Evolutionary conservation across 1,284 basidiomycete genomes (phyloP).

Genomic region (Cerrena zonata): DNA sequence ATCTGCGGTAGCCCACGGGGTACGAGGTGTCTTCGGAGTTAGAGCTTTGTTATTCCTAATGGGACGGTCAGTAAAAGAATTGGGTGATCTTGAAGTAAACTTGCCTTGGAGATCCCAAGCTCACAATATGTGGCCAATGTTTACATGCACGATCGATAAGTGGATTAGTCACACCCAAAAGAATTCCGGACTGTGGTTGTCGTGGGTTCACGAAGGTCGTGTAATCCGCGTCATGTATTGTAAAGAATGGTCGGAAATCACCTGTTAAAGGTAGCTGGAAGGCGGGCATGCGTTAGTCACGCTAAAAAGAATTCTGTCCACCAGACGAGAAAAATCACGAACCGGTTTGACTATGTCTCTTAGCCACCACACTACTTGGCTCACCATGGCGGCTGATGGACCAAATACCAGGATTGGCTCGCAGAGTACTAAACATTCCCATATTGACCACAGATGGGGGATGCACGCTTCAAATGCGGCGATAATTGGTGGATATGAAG

Average conservation of each 20-base stretch:
- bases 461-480: conserved; percentile 72
- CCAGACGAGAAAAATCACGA: conserved; percentile 20
- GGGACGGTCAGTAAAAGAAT: neutral
- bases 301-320: conserved; percentile 1
- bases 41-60: neutral
- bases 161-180: conserved; percentile 92
- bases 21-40: conserved; percentile 4
- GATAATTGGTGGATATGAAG: conserved; percentile 65
- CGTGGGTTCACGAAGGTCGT: conserved; percentile 71
- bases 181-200: conserved; percentile 76
- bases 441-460: conserved; percentile 83
- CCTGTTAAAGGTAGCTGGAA: conserved; percentile 73
- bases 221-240: conserved; percentile 90
- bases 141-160: conserved; percentile 83
- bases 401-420: conserved; percentile 88
- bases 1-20: conserved; percentile 8
- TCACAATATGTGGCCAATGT: conserved; percentile 89
- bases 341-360: conserved; percentile 84
- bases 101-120: conserved; percentile 50
- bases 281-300: too few relatives aligned
- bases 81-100: conserved; percentile 15
- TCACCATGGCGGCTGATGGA: conserved; percentile 73
- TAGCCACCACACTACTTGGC: conserved; percentile 86
- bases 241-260: conserved; percentile 91
- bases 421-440: conserved; percentile 85